A percentile compares a stretch with the other conserved stretches of the same genome.
Conservation (phyloP, 371 early-diverging fungal genomes). For the Mortierella sp. region DNA sequence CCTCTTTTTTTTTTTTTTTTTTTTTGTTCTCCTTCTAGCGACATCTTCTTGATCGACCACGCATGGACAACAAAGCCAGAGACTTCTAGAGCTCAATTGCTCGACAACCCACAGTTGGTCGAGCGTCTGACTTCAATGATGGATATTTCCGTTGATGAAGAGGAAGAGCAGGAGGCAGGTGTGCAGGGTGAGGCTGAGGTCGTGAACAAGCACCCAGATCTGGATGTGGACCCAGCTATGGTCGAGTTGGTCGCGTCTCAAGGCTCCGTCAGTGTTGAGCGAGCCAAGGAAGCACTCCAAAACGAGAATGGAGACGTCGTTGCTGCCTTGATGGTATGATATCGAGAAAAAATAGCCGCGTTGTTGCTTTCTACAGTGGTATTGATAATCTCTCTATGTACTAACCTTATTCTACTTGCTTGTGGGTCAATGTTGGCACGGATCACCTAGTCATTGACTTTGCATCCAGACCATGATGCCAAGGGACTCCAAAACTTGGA, state of each 20-base stretch:
- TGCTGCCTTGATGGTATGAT: conserved; percentile 71
- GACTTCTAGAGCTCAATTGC: conserved; percentile 63
- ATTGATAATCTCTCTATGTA: too few relatives aligned
- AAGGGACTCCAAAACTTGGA: conserved; percentile 41
- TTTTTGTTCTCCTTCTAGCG: conserved; percentile 48
- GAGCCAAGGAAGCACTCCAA: conserved; percentile 66
- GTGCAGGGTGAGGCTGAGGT: conserved; percentile 16
- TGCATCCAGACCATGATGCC: conserved; percentile 52
- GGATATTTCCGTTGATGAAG: conserved; percentile 62
- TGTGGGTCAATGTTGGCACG: background rate
- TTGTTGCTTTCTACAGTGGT: background rate
- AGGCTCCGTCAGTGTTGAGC: conserved; percentile 63
- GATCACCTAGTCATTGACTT: conserved; percentile 35
- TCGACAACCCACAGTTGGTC: conserved; percentile 60
- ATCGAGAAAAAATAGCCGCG: background rate
- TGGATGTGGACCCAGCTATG: conserved; percentile 55
- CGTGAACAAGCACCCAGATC: conserved; percentile 41
- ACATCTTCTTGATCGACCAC: conserved; percentile 76
- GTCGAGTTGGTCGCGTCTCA: conserved; percentile 68
- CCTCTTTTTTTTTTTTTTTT: too few relatives aligned
- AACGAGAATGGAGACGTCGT: conserved; percentile 71
- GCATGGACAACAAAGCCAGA: conserved; percentile 79
- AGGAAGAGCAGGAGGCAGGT: conserved; percentile 43
- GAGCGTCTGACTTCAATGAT: conserved; percentile 74
- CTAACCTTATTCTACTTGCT: too few relatives aligned